Evolutionary conservation across 371 early-diverging fungal genomes (phyloP), one percentile per base, ranked within the genome.

Genomic region (Rhizopus stolonifer): DNA sequence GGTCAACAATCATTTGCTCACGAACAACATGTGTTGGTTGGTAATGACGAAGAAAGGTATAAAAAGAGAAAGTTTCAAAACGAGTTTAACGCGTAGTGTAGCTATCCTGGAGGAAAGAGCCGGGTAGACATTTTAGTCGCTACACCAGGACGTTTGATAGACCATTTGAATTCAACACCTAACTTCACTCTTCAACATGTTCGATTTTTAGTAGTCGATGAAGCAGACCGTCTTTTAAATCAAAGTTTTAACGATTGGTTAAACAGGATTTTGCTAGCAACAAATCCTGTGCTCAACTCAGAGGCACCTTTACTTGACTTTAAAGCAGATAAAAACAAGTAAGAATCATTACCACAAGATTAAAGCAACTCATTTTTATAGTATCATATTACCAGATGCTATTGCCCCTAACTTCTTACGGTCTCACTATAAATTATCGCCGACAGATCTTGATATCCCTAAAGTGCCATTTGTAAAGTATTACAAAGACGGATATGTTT

Each of bases 191-290:
- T 97, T 19, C 87, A 89, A 40, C 94, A 97, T 65, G 64, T 97
- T 46, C 80, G 92, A 48, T 95, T 88, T 63, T 66, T 95, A 70
- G 89, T 90, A 23, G 82, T 87, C 68, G 99, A 99, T 75, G 99
- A 99, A 69, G 99, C 99, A 2, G 99, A 99, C 79, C 88, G 96
- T 22, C 67, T 98, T 33, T 65, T 98, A 51, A 89, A 89, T 57
- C 92, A 93, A 64, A 83, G 86, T 39, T 94, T 91, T 60, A 85
- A 96, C 44, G 99, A 95, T 48, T 99, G 98, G 95, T 77, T 99
- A 48, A 79, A 83, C 32, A 80, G 86, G 42, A 87, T 95, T 10
- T 72, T 95, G 29, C 81, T 80, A 3, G 85, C 93, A 0, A 90
- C 86, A 45, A 86, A 86, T 38, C 81, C 79, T 17, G 58, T 61